phyloP scores from a whole-genome alignment of 176 grass and related monocot species.

The Raddia distichophylla region DNA sequence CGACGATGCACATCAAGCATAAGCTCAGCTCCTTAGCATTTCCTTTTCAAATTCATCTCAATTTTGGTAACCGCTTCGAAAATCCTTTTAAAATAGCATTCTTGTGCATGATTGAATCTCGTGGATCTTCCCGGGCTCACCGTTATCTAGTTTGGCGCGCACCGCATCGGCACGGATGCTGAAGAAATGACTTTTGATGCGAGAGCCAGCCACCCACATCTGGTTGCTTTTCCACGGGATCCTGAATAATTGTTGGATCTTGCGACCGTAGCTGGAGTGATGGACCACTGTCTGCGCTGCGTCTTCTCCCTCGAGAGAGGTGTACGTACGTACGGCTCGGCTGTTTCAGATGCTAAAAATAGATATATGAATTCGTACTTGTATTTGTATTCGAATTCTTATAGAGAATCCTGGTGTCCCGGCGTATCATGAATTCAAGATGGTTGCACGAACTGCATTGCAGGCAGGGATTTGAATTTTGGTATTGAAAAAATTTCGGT shows the following conservation, averaged over 20 bases:
- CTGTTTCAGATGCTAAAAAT: constrained; percentile 17
- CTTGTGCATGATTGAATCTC: constrained; percentile 5
- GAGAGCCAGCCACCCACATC: constrained; percentile 20
- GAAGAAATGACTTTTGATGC: constrained; percentile 30
- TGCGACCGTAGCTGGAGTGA: constrained; percentile 25
- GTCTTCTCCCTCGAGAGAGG: background rate
- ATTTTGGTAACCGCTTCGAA: too few species aligned
- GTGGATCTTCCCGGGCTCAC: constrained; percentile 30
- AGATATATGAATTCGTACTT: background rate
- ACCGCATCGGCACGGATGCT: constrained; percentile 19
- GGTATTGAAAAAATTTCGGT: too few species aligned
- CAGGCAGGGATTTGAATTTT: too few species aligned
- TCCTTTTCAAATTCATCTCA: too few species aligned
- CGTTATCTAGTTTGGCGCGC: constrained; percentile 29
- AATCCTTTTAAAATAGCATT: too few species aligned
- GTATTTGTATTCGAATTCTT: background rate
- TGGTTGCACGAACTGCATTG: constrained; percentile 22
- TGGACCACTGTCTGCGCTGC: constrained; percentile 18
- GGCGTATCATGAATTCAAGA: background rate
- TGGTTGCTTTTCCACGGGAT: constrained; percentile 19
- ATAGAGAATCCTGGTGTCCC: too few species aligned
- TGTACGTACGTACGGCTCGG: background rate
- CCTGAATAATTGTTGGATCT: constrained; percentile 54
- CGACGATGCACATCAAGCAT: too few species aligned
- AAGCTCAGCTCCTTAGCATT: too few species aligned